These are phyloP conservation scores for Globisporangium emineosum DNA, from an alignment of 352 stramenopile species.

Conservation along the genomic window DNA sequence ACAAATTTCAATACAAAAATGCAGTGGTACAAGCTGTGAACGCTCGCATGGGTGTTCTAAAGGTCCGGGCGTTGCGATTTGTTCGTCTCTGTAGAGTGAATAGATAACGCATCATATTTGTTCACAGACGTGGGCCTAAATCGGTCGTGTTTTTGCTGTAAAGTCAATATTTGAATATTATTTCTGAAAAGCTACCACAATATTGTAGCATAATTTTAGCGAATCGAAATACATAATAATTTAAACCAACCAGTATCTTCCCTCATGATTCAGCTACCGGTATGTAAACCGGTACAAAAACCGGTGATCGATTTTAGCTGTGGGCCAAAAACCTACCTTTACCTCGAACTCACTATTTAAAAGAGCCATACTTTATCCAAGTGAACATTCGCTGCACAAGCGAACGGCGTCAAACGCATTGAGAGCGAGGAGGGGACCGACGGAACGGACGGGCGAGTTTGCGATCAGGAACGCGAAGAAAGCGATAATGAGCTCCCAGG, in stretches of 20 bases:
- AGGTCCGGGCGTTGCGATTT: neutral
- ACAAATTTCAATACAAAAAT: no score
- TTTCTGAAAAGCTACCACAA: neutral
- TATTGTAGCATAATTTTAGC: neutral
- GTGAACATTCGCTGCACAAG: neutral
- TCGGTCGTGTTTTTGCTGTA: no score
- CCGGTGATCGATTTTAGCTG: neutral
- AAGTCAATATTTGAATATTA: no score
- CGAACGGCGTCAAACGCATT: conserved; percentile 3
- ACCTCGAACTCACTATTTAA: neutral
- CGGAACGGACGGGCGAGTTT: conserved; percentile 4
- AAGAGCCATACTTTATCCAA: neutral
- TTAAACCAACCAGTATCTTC: neutral
- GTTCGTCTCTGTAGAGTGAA: conserved; percentile 1
- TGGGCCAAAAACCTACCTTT: neutral
- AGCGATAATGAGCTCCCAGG: conserved; percentile 55
- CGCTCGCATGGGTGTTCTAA: neutral
- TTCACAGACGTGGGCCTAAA: no score
- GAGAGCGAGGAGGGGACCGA: neutral
- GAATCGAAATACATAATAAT: neutral
- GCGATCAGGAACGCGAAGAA: conserved; percentile 6
- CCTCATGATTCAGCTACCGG: neutral
- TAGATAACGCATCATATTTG: no score
- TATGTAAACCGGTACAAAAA: neutral
- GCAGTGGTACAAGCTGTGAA: neutral